Percentiles rank a stretch among this genome's conserved stretches.
phyloP scores from a whole-genome alignment of 345 rosid genomes.

The Clausena lansium region DNA sequence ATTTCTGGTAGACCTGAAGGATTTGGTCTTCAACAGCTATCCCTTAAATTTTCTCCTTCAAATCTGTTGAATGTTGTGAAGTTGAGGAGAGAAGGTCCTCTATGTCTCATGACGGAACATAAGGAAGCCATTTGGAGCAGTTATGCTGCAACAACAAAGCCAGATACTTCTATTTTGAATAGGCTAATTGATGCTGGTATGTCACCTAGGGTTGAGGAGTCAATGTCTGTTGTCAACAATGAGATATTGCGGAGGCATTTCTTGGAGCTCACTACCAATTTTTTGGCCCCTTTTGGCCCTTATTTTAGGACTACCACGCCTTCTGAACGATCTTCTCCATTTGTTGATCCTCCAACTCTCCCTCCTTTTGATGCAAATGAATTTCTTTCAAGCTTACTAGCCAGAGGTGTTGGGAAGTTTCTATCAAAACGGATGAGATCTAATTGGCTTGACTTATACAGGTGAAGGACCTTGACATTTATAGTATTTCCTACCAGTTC shows the following conservation, averaged over 20 bases:
- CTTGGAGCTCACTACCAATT: slow-evolving; percentile 94
- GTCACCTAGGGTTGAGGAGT: slow-evolving; percentile 95
- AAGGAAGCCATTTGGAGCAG: slow-evolving; percentile 97
- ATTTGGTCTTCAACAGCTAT: slow-evolving; percentile 70
- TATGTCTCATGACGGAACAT: slow-evolving; percentile 96
- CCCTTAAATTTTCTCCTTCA: slow-evolving; percentile 86
- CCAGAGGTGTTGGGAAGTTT: slow-evolving; percentile 94
- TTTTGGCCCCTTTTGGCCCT: slow-evolving; percentile 97
- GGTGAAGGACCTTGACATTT: slow-evolving; percentile 38
- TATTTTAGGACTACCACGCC: slow-evolving; percentile 74
- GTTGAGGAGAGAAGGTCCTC: slow-evolving; percentile 90
- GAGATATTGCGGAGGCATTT: slow-evolving; percentile 94
- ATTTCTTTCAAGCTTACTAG: slow-evolving; percentile 71
- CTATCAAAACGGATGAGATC: slow-evolving; percentile 89
- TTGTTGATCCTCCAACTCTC: slow-evolving; percentile 81
- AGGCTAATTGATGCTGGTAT: slow-evolving; percentile 93
- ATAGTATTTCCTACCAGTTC: not conserved
- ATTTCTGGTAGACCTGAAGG: slow-evolving; percentile 69
- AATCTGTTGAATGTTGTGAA: slow-evolving; percentile 76
- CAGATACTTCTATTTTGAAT: slow-evolving; percentile 91
- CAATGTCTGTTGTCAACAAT: slow-evolving; percentile 97
- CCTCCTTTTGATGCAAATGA: slow-evolving; percentile 63
- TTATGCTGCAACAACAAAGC: slow-evolving; percentile 78
- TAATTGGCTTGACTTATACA: slow-evolving; percentile 94
- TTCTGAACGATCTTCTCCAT: slow-evolving; percentile 88